Base-by-base conservation (phyloP, 768 basidiomycete genomes). In the Boletus tomentosulus region DNA sequence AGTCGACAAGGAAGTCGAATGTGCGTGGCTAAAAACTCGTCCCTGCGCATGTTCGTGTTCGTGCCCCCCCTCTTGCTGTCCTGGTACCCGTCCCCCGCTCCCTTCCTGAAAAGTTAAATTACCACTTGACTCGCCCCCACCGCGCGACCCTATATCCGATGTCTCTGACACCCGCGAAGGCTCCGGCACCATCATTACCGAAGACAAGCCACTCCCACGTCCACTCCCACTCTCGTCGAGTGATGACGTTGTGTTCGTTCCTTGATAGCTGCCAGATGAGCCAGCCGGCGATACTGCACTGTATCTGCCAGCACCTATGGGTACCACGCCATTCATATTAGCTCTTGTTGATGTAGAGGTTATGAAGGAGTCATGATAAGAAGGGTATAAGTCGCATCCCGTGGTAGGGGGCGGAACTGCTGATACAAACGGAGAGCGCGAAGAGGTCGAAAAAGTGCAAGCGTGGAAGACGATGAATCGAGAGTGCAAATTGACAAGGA, bases 1-100 rank as follows among this genome's bases (percentile, higher is more conserved):
- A 27, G 69, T 69, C 9, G 65, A 61, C 12, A 66, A 3, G 11
- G 68, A 69, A 24, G 58, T 30, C 3, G 67, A 69, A 25, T 62
- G 55, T 19, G 52, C 46, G 24, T 69, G 68, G 3, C 56, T 10
- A 2, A 38, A 0, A 2, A 48, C 46, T 10, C 35, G 58, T 16
- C 33, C 44, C 15, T 30, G 53, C 8, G 37, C 19, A 3, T 37
- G 39, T 30, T 28, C 44, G 4, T 43, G 50, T n/a, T 34, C 52
- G 28, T 30, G 46, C 7, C 2, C 3, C 24, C 33, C 44, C 22
- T 55, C 52, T 10, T 35, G 41, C 12, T 39, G 56, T 3, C 47
- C 37, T 10, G 42, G 42, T 1, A 37, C 6, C n/a, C 30, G 31
- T 15, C 31, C 46, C 5, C 6, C 47, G 41, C 34, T 50, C 24